Evolutionary conservation across 2,329 filamentous ascomycete genomes (phyloP), one percentile per base, ranked within the genome.

Genomic region (Eutypella sp.): DNA sequence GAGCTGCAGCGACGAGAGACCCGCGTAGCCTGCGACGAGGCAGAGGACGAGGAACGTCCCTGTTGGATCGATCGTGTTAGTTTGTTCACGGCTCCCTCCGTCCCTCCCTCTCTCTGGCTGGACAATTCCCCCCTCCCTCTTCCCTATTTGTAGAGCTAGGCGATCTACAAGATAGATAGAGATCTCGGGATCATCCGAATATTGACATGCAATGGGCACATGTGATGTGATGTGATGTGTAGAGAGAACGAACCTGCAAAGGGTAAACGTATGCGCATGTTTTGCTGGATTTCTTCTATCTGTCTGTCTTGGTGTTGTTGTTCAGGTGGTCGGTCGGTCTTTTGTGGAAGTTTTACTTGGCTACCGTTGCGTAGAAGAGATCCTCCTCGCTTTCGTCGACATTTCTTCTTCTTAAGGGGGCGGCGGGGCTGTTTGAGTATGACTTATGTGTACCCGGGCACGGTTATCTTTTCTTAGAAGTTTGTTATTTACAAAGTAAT

Each of bases 251-350:
- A 73, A 93, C 91, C 88, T 71, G 89, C 89, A 64, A 96, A 95
- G 45, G 87, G 86, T 59, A 90, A 80, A 62, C 91, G 82, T 72
- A 96, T 89, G 68, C 88, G 87, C 86, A 95, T 93, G 46, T n/a
- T 56, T 57, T 48, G 43, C 27, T 29, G 29, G 19, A 9, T 25
- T 33, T 24, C 29, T n/a, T n/a, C n/a, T n/a, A n/a, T n/a, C n/a
- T n/a, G n/a, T n/a, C n/a, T n/a, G n/a, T n/a, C n/a, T n/a, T n/a
- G n/a, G n/a, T n/a, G n/a, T n/a, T n/a, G n/a, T n/a, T n/a, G n/a
- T n/a, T n/a, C n/a, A n/a, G n/a, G n/a, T n/a, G n/a, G n/a, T n/a
- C n/a, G n/a, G n/a, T n/a, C n/a, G n/a, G n/a, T n/a, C n/a, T n/a
- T n/a, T n/a, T n/a, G n/a, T n/a, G n/a, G 40, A 34, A 39, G 19